Percentiles rank a stretch among this genome's conserved stretches.
These are phyloP conservation scores for Austroboletus novae-zelandiae DNA, from an alignment of 1,284 basidiomycete species.

Conservation along the genomic window DNA sequence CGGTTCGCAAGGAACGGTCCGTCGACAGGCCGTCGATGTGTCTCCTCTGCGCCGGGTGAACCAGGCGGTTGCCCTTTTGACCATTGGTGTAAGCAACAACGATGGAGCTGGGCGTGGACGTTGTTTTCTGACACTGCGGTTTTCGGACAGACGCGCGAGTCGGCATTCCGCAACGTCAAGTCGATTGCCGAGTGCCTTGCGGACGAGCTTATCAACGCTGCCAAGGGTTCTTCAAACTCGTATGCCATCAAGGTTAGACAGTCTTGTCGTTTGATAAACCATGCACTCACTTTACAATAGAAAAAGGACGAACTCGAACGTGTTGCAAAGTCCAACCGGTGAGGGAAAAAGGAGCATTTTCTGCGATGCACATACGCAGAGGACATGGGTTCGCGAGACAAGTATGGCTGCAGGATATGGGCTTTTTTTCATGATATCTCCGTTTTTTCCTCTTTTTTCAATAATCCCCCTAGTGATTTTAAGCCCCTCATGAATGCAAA, in stretches of 20 bases:
- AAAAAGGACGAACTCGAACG: slow-evolving; percentile 98
- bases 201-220: slow-evolving; percentile 99
- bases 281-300: slow-evolving; percentile 36
- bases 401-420: slow-evolving; percentile 24
- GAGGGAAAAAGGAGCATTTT: slow-evolving; percentile 35
- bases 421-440: slow-evolving; percentile 13
- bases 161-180: slow-evolving; percentile 99
- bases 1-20: slow-evolving; percentile 98
- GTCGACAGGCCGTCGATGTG: slow-evolving; percentile 99
- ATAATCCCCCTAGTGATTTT: background rate
- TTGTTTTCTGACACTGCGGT: slow-evolving; percentile 1
- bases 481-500: slow-evolving; percentile 26
- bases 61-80: slow-evolving; percentile 94
- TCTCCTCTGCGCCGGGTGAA: slow-evolving; percentile 98
- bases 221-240: slow-evolving; percentile 99
- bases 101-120: background rate
- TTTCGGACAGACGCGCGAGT: slow-evolving; percentile 84
- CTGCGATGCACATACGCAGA: background rate
- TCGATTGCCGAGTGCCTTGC: slow-evolving; percentile 98
- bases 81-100: slow-evolving; percentile 76
- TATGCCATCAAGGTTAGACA: slow-evolving; percentile 92
- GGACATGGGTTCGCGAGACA: slow-evolving; percentile 14
- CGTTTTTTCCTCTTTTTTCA: slow-evolving; percentile 1
- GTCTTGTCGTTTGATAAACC: background rate
- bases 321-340: slow-evolving; percentile 99